Evolutionary conservation across 495 filamentous ascomycete species (phyloP), one percentile per base, ranked within the genome.

Genomic region (Podospora pseudocomata): DNA sequence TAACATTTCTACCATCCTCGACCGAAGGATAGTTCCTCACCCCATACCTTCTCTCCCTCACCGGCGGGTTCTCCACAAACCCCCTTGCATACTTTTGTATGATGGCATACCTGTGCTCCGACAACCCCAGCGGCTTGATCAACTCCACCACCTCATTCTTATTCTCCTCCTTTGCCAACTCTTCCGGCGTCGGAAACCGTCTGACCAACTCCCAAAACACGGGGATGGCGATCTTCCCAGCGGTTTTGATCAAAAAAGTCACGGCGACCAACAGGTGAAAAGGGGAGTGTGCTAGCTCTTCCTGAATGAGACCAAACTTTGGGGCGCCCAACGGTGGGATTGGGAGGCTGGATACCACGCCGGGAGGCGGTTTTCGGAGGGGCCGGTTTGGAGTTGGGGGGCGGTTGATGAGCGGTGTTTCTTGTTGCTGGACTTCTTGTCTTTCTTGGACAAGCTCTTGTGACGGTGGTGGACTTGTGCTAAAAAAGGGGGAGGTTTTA

Each of bases 201-300:
- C 78, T 76, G 65, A 93, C 89, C 4, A 97, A 84, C 19, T 80
- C 58, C 69, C 87, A 88, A 63, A 97, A 89, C 2, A 92, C 83
- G 2, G 94, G 94, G 4, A 94, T 85, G 19, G 92, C 92, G n/a
- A 86, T 84, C 18, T 79, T 84, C 27, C 91, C 94, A 0, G 85
- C 81, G 1, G 93, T 97, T 53, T 89, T 85, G 76, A 94, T 97
- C 5, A 97, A 84, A 68, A 97, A 94, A 0, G 91, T 91, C 3
- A 91, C 87, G 16, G 89, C 90, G 56, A 95, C 81, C 16, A 95
- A 84, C 5, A 95, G 82, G 5, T 84, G 84, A 72, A 93, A 93
- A 1, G 92, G 91, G 60, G 90, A 79, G 65, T 82, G 74, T 3
- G 89, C 86, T 56, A 95, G 85, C 68, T 89, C 84, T 79, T 97